Evolutionary conservation across 768 basidiomycete genomes (phyloP).

Genomic region (Termitomyces sp.): DNA sequence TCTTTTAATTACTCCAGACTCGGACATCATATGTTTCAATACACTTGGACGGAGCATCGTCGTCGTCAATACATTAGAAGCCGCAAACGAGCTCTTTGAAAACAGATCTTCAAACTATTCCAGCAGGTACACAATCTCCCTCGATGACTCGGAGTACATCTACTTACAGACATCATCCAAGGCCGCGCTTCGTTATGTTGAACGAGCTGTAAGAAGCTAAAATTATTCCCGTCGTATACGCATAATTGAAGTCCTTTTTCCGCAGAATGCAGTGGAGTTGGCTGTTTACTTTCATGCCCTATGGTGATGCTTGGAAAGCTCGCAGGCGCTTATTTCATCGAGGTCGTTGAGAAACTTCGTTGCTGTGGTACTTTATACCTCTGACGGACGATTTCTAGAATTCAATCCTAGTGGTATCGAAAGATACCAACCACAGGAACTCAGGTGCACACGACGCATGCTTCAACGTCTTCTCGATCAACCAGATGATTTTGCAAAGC

Average conservation of each 20-base stretch:
- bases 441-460: constrained; percentile 22
- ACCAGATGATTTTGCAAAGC: constrained; percentile 23
- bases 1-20: constrained; percentile 3
- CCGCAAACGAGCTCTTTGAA: constrained; percentile 19
- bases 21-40: constrained; percentile 20
- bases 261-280: constrained; percentile 15
- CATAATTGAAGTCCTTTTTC: not conserved
- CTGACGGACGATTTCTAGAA: constrained; percentile 17
- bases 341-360: not conserved
- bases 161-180: constrained; percentile 9
- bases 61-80: constrained; percentile 16
- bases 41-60: constrained; percentile 16
- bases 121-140: constrained; percentile 10
- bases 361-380: not conserved
- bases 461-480: constrained; percentile 22
- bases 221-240: not conserved
- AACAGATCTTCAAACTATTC: constrained; percentile 17
- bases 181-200: constrained; percentile 22
- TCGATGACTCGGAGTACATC: not conserved
- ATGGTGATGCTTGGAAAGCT: constrained; percentile 9
- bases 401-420: constrained; percentile 21
- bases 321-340: not conserved
- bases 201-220: constrained; percentile 10
- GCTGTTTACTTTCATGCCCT: constrained; percentile 11
- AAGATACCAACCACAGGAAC: constrained; percentile 19